Conservation (phyloP, 2,329 filamentous ascomycete species). For the Calonectria hawksworthii region DNA sequence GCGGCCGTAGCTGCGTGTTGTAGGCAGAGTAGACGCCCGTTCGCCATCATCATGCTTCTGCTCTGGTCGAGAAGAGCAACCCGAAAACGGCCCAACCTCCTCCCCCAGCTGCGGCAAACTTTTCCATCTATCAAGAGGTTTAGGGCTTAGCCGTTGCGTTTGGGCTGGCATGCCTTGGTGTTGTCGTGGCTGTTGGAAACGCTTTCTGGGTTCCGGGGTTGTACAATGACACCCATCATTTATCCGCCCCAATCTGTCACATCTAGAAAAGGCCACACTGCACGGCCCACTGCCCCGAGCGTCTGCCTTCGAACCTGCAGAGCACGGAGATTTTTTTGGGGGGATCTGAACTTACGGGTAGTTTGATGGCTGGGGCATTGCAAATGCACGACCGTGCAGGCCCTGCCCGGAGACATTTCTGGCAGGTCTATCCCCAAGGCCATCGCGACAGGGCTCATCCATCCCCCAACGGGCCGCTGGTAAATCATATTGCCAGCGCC, state of each 20-base stretch:
- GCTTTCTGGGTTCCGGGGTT: not conserved
- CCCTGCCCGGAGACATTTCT: conserved; percentile 15
- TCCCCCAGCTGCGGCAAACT: not conserved
- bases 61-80: not conserved
- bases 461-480: conserved; percentile 13
- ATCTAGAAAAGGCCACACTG: conserved; percentile 14
- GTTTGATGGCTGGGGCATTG: conserved; percentile 34
- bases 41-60: not conserved
- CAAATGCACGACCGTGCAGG: conserved; percentile 39
- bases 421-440: conserved; percentile 14
- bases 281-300: conserved; percentile 31
- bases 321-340: conserved; percentile 15
- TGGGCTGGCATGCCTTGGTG: not conserved
- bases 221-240: not conserved
- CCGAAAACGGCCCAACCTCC: not conserved
- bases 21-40: not conserved
- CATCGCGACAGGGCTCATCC: conserved; percentile 9
- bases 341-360: conserved; percentile 11
- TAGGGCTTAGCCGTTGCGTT: not conserved
- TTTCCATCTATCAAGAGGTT: not conserved
- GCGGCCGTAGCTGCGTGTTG: not conserved
- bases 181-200: not conserved
- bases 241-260: conserved; percentile 1
- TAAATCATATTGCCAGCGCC: conserved; percentile 4
- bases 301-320: conserved; percentile 9